phyloP scores from a whole-genome alignment of 108 stramenopile genomes.

The Seminavis robusta region DNA sequence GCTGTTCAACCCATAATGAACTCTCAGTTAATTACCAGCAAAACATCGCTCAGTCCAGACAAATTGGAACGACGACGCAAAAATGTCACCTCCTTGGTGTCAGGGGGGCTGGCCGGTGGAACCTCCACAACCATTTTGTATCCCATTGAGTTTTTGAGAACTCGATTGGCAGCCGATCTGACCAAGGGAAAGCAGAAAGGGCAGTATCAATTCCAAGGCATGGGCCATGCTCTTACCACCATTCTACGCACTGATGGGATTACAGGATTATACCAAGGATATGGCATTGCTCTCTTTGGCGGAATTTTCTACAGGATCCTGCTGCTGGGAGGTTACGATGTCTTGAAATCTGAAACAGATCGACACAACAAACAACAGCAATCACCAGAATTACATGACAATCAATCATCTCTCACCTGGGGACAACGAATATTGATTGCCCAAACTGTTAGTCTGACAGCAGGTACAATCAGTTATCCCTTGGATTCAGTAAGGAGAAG shows the following conservation, averaged over 20 bases:
- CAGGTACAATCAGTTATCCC: slow-evolving; percentile 95
- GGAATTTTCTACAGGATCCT: slow-evolving; percentile 92
- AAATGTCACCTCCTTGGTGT: slow-evolving; percentile 65
- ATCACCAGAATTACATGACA: not conserved
- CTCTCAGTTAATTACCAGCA: not conserved
- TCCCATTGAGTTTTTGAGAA: slow-evolving; percentile 95
- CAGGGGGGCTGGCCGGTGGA: slow-evolving; percentile 96
- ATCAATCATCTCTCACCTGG: not conserved
- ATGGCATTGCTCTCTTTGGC: slow-evolving; percentile 89
- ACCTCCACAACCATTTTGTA: slow-evolving; percentile 94
- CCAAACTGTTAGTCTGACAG: slow-evolving; percentile 83
- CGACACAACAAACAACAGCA: not conserved
- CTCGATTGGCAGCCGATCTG: slow-evolving; percentile 94
- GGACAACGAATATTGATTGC: slow-evolving; percentile 82
- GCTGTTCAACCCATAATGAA: slow-evolving; percentile 12
- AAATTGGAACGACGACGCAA: slow-evolving; percentile 40
- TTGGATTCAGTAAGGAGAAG: slow-evolving; percentile 97
- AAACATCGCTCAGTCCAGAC: not conserved
- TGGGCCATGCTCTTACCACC: slow-evolving; percentile 62
- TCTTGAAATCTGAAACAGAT: too few species aligned
- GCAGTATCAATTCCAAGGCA: slow-evolving; percentile 66
- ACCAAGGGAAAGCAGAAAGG: slow-evolving; percentile 42
- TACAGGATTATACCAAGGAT: slow-evolving; percentile 95
- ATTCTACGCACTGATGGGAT: slow-evolving; percentile 82
- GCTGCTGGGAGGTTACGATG: slow-evolving; percentile 97